These are phyloP conservation scores for Microbotryum scabiosae DNA, from an alignment of 1,284 basidiomycete species.

Conservation along the genomic window DNA sequence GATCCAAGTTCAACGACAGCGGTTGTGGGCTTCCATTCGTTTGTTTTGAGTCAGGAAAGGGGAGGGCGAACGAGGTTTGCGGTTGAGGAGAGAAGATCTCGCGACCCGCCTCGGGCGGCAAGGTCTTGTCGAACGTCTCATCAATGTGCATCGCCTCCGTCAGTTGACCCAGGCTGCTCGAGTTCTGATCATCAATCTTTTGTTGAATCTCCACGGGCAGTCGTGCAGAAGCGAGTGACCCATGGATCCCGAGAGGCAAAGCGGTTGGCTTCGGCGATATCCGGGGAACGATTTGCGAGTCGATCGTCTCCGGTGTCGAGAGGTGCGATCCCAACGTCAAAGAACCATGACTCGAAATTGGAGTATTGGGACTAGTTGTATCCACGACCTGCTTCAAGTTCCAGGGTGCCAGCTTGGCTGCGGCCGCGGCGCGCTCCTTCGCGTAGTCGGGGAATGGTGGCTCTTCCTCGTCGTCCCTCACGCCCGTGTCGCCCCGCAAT, in stretches of 20 bases:
- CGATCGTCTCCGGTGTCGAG: conserved; percentile 21
- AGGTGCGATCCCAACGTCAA: conserved; percentile 11
- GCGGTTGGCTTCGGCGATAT: conserved; percentile 6
- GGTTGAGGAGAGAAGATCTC: background rate
- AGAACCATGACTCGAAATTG: conserved; percentile 9
- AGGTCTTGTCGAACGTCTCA: background rate
- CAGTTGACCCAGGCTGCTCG: background rate
- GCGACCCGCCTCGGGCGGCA: background rate
- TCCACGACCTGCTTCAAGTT: no score
- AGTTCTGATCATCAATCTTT: background rate
- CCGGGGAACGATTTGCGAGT: conserved; percentile 9
- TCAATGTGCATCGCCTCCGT: background rate
- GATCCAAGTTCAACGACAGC: background rate
- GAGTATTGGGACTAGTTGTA: conserved; percentile 13
- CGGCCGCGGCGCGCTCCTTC: conserved; percentile 48
- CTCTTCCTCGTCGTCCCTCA: conserved; percentile 10
- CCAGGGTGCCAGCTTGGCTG: conserved; percentile 40
- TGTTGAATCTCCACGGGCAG: background rate
- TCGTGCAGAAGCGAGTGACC: background rate
- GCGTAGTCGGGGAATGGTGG: conserved; percentile 10
- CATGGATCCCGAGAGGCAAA: background rate
- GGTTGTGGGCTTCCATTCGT: background rate
- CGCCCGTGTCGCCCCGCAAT: conserved; percentile 41
- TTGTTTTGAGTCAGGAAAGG: background rate
- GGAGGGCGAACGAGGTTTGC: conserved; percentile 1